Evolutionary conservation across 345 rosid genomes (phyloP).

Genomic region (Aquilaria sinensis): DNA sequence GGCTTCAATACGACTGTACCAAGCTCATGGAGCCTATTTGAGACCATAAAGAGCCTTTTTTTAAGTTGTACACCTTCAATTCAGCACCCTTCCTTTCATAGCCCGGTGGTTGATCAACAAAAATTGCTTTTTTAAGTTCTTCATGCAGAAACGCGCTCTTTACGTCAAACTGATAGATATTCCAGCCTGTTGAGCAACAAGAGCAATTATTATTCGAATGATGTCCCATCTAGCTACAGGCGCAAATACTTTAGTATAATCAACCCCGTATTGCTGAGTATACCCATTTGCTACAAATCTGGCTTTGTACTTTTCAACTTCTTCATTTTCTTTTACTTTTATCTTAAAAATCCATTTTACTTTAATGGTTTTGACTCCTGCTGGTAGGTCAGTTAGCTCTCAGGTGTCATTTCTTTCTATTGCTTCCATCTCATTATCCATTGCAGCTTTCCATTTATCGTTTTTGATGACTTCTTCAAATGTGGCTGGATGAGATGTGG

Average conservation of each 20-base stretch:
- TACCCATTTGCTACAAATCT: not conserved
- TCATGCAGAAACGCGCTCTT: not conserved
- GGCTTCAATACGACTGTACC: constrained; percentile 7
- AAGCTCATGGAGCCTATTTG: not conserved
- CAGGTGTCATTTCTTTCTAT: constrained; percentile 3
- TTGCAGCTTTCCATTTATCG: constrained; percentile 1
- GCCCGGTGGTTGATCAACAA: not conserved
- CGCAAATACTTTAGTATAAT: not conserved
- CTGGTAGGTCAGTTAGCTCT: not conserved
- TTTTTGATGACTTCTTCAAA: not conserved
- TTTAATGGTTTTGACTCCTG: not conserved
- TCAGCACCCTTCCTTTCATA: constrained; percentile 1
- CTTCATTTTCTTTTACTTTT: not conserved
- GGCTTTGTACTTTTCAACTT: not conserved
- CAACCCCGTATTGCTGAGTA: not conserved
- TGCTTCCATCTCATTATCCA: not conserved
- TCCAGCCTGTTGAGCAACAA: constrained; percentile 3
- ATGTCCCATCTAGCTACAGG: not conserved
- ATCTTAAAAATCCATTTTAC: constrained; percentile 14
- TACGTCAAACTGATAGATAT: constrained; percentile 1
- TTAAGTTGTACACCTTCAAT: not conserved
- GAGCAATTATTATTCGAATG: not conserved
- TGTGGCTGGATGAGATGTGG: not conserved
- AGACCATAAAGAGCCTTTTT: not conserved
- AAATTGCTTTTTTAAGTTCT: not conserved